Evolutionary conservation across 352 stramenopile species (phyloP).

Genomic region (Globisporangium mamillatum): DNA sequence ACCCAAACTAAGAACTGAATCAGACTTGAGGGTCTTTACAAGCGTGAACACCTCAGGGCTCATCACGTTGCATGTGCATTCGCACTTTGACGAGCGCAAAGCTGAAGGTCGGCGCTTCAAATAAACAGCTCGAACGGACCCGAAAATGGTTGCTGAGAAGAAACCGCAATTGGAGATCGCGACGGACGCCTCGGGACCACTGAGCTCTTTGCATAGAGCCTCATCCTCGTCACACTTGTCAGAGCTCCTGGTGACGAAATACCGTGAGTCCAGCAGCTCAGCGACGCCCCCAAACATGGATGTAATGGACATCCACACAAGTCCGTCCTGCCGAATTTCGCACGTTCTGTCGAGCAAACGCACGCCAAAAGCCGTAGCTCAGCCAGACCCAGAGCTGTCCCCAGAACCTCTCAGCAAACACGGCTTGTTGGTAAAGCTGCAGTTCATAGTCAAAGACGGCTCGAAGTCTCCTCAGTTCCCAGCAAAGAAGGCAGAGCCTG

Average conservation of each 20-base stretch:
- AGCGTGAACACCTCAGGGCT: background rate
- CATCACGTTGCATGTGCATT: background rate
- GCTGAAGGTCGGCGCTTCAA: background rate
- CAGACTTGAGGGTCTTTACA: background rate
- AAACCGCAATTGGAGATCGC: conserved; percentile 4
- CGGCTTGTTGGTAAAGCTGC: background rate
- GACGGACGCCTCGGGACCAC: background rate
- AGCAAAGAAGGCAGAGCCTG: background rate
- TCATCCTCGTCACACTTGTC: conserved; percentile 18
- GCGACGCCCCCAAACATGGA: conserved; percentile 7
- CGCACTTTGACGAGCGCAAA: background rate
- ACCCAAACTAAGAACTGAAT: background rate
- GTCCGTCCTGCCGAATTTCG: conserved; percentile 6
- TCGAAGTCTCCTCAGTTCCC: background rate
- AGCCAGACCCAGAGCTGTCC: background rate
- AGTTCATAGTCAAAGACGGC: background rate
- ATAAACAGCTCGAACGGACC: background rate
- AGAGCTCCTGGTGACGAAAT: background rate
- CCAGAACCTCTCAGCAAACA: background rate
- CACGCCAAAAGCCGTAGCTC: background rate
- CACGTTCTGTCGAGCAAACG: conserved; percentile 19
- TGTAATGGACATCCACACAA: conserved; percentile 9
- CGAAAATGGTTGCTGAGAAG: conserved; percentile 5
- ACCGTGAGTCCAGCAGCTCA: background rate
- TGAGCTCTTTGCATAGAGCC: background rate